Evolutionary conservation across 257 asterid genomes (phyloP).

Genomic region (Jacaranda mimosifolia): DNA sequence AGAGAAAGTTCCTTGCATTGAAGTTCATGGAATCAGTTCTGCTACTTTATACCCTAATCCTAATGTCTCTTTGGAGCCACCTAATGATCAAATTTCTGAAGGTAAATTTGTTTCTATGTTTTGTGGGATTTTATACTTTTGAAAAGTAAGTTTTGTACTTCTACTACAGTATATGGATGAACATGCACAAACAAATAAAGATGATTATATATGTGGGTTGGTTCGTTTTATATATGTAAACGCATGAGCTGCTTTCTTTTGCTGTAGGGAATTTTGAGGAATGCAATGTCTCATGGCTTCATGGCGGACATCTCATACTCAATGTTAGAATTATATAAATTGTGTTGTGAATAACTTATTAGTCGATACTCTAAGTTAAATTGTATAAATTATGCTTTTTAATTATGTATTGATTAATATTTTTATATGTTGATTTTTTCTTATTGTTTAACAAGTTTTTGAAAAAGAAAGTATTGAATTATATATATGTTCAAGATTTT

Average conservation of each 20-base stretch:
- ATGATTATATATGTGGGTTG: background rate
- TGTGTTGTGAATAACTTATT: no score
- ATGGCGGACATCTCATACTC: conserved; percentile 95
- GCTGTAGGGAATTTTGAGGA: conserved; percentile 67
- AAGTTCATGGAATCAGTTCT: conserved; percentile 89
- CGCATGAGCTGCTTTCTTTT: conserved; percentile 25
- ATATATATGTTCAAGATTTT: no score
- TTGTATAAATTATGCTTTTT: no score
- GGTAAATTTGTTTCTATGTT: conserved; percentile 55
- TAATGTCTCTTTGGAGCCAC: conserved; percentile 78
- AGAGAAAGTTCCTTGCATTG: conserved; percentile 88
- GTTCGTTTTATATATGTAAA: background rate
- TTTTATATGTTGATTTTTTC: no score
- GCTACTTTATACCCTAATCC: conserved; percentile 94
- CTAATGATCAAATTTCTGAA: conserved; percentile 67
- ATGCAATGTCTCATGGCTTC: conserved; percentile 93
- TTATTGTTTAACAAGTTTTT: no score
- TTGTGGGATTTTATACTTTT: background rate
- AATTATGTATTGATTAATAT: no score
- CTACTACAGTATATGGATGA: conserved; percentile 23
- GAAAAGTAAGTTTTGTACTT: background rate
- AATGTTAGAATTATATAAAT: no score
- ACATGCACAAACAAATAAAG: background rate
- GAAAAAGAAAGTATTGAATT: no score
- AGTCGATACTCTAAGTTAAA: no score